phyloP scores from a whole-genome alignment of 2,329 filamentous ascomycete species.

The Arthrobotrys sphaeroides region DNA sequence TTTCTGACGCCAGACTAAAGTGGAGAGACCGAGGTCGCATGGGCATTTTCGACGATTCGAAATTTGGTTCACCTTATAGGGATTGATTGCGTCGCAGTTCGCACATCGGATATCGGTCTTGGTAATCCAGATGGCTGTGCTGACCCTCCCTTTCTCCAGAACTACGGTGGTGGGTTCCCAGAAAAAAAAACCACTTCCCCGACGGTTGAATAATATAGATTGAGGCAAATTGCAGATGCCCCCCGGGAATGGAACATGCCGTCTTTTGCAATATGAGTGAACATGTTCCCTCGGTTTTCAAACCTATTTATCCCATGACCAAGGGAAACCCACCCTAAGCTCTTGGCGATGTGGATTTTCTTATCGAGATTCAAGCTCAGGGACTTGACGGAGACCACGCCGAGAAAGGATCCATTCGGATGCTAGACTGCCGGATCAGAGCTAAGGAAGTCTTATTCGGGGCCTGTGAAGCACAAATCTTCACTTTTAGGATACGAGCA shows the following conservation, averaged over 20 bases:
- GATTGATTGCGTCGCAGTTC: conserved; percentile 53
- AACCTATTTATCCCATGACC: conserved; percentile 51
- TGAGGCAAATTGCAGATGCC: conserved; percentile 29
- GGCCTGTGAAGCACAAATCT: conserved; percentile 3
- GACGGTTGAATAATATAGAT: conserved; percentile 17
- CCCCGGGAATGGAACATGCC: conserved; percentile 35
- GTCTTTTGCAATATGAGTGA: conserved; percentile 6
- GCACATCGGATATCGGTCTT: conserved; percentile 42
- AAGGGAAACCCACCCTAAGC: conserved; percentile 43
- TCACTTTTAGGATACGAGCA: background rate
- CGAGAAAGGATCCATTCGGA: conserved; percentile 26
- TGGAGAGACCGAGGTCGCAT: conserved; percentile 31
- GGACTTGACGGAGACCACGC: conserved; percentile 4
- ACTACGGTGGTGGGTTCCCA: conserved; percentile 9
- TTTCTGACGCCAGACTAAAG: conserved; percentile 13
- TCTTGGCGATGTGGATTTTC: conserved; percentile 49
- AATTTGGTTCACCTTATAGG: conserved; percentile 48
- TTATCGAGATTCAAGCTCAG: conserved; percentile 32
- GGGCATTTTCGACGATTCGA: conserved; percentile 26
- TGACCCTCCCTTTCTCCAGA: conserved; percentile 2
- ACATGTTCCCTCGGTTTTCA: conserved; percentile 8
- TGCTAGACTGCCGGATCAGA: background rate
- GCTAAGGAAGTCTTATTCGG: conserved; percentile 8
- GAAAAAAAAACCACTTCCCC: conserved; percentile 2
- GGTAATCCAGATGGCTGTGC: conserved; percentile 43